These are phyloP conservation scores for Suillus alpinus DNA, from an alignment of 768 basidiomycete species.

Conservation along the genomic window DNA sequence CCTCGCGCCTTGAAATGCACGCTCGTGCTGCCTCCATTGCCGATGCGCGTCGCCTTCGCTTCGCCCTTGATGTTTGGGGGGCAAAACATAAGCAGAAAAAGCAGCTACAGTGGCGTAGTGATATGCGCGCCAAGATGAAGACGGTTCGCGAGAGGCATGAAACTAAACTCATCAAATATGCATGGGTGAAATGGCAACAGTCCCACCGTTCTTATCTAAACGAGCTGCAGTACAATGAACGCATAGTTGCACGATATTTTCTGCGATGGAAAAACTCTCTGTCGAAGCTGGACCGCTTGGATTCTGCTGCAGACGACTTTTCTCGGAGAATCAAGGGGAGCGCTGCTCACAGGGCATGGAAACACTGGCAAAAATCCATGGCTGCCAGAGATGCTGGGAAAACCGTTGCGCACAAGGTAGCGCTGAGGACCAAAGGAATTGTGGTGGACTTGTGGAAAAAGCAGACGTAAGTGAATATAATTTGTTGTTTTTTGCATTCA, in stretches of 20 bases:
- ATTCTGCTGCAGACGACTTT: conserved; percentile 50
- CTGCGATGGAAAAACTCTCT: conserved; percentile 53
- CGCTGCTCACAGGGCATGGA: conserved; percentile 45
- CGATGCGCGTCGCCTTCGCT: conserved; percentile 42
- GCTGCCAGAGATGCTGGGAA: conserved; percentile 46
- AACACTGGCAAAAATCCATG: conserved; percentile 51
- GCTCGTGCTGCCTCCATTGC: conserved; percentile 43
- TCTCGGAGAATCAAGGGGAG: conserved; percentile 36
- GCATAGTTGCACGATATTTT: conserved; percentile 43
- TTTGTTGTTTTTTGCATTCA: neutral
- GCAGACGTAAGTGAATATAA: conserved; percentile 42
- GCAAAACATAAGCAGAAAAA: conserved; percentile 49
- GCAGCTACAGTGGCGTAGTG: conserved; percentile 60
- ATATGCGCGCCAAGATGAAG: conserved; percentile 73
- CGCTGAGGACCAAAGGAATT: conserved; percentile 46
- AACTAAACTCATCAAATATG: conserved; percentile 48
- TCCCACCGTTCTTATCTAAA: conserved; percentile 50
- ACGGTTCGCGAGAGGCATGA: conserved; percentile 56
- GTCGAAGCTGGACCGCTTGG: conserved; percentile 39
- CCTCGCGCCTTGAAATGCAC: conserved; percentile 36
- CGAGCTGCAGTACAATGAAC: conserved; percentile 47
- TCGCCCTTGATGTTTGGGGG: conserved; percentile 52
- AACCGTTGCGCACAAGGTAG: conserved; percentile 41
- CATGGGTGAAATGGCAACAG: conserved; percentile 69
- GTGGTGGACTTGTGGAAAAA: conserved; percentile 57